phyloP scores from a whole-genome alignment of 2,329 filamentous ascomycete species.

The Didymella lethalis region DNA sequence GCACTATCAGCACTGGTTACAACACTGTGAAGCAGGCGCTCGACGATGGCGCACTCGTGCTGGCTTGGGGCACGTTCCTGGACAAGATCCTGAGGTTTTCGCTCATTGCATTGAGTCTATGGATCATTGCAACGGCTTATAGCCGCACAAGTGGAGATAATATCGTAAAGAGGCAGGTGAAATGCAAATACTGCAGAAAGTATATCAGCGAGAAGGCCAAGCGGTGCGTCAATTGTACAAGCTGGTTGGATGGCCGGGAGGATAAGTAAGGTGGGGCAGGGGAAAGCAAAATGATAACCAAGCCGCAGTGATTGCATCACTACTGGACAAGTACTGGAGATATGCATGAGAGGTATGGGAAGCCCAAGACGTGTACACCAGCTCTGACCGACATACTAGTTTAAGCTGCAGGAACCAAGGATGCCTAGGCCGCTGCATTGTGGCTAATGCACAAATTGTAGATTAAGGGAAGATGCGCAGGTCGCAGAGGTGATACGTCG shows the following conservation, averaged over 20 bases:
- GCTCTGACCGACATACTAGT: neutral
- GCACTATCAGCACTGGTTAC: constrained; percentile 62
- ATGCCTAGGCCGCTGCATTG: neutral
- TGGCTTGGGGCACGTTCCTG: constrained; percentile 75
- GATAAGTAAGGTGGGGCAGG: constrained; percentile 37
- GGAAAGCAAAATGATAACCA: too few relatives aligned
- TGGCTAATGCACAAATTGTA: neutral
- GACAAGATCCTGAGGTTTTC: constrained; percentile 72
- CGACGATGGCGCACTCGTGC: constrained; percentile 73
- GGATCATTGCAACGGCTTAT: constrained; percentile 69
- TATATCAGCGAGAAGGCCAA: constrained; percentile 68
- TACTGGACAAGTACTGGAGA: neutral
- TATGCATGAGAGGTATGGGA: neutral
- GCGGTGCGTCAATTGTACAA: constrained; percentile 65
- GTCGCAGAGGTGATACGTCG: neutral
- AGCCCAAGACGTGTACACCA: neutral
- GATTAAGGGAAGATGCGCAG: constrained; percentile 3
- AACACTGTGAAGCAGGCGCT: constrained; percentile 74
- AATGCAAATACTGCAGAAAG: constrained; percentile 73
- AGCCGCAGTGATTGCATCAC: neutral
- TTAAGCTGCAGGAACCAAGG: neutral
- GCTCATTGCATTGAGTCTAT: constrained; percentile 70
- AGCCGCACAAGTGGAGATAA: constrained; percentile 68
- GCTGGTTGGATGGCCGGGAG: constrained; percentile 65
- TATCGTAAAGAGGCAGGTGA: constrained; percentile 74